Percentiles rank a stretch among this genome's conserved stretches.
phyloP scores from a whole-genome alignment of 345 rosid genomes.

The Eucalyptus curtisii region DNA sequence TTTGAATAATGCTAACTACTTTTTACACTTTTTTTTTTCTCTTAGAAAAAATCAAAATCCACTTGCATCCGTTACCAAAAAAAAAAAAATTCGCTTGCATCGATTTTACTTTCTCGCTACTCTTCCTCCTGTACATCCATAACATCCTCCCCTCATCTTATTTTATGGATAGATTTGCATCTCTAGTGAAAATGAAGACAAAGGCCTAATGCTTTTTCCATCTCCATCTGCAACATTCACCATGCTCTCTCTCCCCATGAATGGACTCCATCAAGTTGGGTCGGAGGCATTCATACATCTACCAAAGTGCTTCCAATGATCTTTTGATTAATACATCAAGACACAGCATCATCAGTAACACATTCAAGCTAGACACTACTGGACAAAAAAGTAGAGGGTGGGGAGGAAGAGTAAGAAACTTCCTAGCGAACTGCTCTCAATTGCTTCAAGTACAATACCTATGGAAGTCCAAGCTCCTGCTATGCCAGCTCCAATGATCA shows the following conservation, averaged over 20 bases:
- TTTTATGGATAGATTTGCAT: background rate
- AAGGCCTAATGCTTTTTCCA: background rate
- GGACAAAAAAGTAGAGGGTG: too few species aligned
- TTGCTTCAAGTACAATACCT: background rate
- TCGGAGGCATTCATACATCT: too few species aligned
- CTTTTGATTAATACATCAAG: background rate
- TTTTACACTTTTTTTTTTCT: background rate
- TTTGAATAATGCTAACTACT: background rate
- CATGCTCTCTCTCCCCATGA: too few species aligned
- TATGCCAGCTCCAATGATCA: background rate
- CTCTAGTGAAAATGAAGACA: background rate
- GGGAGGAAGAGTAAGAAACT: too few species aligned
- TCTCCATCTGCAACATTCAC: too few species aligned
- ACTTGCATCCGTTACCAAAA: too few species aligned
- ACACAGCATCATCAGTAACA: too few species aligned
- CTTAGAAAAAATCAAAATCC: background rate
- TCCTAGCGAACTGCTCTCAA: background rate
- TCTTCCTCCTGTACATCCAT: background rate
- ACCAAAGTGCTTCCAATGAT: too few species aligned
- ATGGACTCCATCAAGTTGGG: too few species aligned
- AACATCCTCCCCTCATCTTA: background rate
- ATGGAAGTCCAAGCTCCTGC: background rate
- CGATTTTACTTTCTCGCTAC: background rate
- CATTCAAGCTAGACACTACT: too few species aligned
- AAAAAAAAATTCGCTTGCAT: background rate